Evolutionary conservation across 2,329 filamentous ascomycete genomes (phyloP).

Genomic region (Fusarium abutilonis): DNA sequence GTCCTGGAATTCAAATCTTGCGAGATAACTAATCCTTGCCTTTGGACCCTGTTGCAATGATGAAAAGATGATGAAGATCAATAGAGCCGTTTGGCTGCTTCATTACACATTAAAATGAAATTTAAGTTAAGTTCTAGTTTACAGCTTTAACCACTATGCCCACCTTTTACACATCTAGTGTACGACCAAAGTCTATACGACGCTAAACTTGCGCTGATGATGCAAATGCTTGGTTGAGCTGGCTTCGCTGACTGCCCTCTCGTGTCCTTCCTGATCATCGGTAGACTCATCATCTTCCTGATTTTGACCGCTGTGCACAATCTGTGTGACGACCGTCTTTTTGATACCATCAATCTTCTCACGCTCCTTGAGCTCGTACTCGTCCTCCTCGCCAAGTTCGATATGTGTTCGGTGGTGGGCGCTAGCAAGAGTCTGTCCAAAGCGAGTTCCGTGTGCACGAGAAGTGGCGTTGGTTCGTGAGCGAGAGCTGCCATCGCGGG

Average conservation of each 20-base stretch:
- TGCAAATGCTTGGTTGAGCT: conserved; percentile 41
- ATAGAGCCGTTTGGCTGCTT: background rate
- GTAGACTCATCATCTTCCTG: conserved; percentile 31
- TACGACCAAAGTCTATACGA: background rate
- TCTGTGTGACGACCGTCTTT: conserved; percentile 41
- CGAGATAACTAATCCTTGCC: too few relatives aligned
- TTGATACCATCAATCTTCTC: conserved; percentile 43
- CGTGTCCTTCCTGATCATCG: conserved; percentile 33
- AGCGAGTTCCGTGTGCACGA: conserved; percentile 28
- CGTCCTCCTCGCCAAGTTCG: conserved; percentile 42
- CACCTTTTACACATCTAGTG: background rate
- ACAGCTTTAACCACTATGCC: background rate
- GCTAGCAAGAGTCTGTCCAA: conserved; percentile 33
- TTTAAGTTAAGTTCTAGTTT: conserved; percentile 9
- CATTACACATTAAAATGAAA: conserved; percentile 31
- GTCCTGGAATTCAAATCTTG: too few relatives aligned
- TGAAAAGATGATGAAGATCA: background rate
- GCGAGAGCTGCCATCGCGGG: conserved; percentile 28
- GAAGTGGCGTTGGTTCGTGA: conserved; percentile 26
- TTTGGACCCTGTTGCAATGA: background rate
- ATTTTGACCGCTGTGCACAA: conserved; percentile 21
- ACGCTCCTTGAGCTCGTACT: conserved; percentile 38
- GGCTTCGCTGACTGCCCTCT: conserved; percentile 39
- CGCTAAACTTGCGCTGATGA: conserved; percentile 22
- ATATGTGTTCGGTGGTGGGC: conserved; percentile 42